Conservation (phyloP, 352 stramenopile species). For the Pythium aristosporum region DNA sequence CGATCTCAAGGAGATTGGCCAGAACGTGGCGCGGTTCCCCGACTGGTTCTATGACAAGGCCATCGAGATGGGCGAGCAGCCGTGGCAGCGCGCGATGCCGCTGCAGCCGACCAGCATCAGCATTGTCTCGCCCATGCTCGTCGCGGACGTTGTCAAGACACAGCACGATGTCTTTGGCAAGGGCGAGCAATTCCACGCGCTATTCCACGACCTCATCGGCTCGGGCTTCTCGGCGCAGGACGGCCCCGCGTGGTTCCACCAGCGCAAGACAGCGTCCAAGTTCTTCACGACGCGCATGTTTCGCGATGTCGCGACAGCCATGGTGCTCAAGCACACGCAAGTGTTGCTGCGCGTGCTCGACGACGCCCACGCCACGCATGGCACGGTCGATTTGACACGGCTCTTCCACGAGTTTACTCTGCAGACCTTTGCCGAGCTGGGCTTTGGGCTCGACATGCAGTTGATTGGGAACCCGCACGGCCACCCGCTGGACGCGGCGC, state of each 20-base stretch:
- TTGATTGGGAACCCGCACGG: slow-evolving; percentile 6
- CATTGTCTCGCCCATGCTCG: slow-evolving; percentile 6
- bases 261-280: too few species aligned
- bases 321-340: slow-evolving; percentile 18
- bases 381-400: slow-evolving; percentile 15
- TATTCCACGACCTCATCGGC: slow-evolving; percentile 23
- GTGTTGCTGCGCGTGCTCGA: slow-evolving; percentile 6
- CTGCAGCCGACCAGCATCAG: slow-evolving; percentile 10
- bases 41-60: slow-evolving; percentile 20
- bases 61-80: neutral
- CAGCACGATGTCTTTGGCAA: slow-evolving; percentile 23
- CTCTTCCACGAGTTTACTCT: slow-evolving; percentile 28
- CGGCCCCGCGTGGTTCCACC: slow-evolving; percentile 7
- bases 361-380: neutral
- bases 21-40: slow-evolving; percentile 16
- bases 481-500: slow-evolving; percentile 16
- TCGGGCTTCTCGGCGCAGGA: slow-evolving; percentile 24
- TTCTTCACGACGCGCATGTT: too few species aligned
- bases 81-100: neutral
- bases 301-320: too few species aligned
- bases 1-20: slow-evolving; percentile 6
- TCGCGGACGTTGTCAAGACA: slow-evolving; percentile 25
- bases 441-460: slow-evolving; percentile 28
- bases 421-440: slow-evolving; percentile 30
- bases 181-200: neutral